Conservation (phyloP, 2,329 filamentous ascomycete species). For the Xylariaceae sp. region DNA sequence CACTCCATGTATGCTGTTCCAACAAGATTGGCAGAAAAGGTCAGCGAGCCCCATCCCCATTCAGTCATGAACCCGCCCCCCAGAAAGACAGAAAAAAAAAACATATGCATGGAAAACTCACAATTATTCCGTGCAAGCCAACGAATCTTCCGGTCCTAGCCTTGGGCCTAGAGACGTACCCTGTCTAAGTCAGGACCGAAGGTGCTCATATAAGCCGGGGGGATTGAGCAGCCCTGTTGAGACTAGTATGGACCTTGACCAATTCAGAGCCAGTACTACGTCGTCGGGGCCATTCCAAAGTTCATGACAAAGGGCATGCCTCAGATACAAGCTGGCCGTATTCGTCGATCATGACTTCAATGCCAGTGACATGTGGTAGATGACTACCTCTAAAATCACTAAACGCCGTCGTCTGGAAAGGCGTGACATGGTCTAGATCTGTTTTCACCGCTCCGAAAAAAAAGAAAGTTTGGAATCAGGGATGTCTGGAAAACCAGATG, state of each 20-base stretch:
- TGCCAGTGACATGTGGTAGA: background rate
- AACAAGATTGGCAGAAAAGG: background rate
- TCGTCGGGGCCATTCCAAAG: background rate
- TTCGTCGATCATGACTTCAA: background rate
- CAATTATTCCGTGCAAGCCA: constrained; percentile 1
- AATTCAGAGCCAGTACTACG: background rate
- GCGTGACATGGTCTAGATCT: background rate
- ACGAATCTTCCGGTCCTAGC: background rate
- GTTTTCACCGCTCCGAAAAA: background rate
- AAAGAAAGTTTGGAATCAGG: background rate
- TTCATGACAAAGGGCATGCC: background rate
- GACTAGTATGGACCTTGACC: constrained; percentile 2
- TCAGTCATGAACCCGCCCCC: background rate
- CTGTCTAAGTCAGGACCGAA: background rate
- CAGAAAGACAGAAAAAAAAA: background rate
- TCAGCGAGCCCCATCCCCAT: background rate
- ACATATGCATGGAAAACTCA: background rate
- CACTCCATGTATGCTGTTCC: background rate
- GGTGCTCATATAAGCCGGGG: background rate
- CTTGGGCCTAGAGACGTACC: background rate
- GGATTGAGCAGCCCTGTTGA: background rate
- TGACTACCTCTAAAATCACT: background rate
- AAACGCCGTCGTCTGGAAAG: background rate
- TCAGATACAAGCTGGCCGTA: background rate
- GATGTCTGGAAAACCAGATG: constrained; percentile 1